Base-by-base conservation (phyloP, 2,329 filamentous ascomycete species). In the Albophoma yamanashiensis region DNA sequence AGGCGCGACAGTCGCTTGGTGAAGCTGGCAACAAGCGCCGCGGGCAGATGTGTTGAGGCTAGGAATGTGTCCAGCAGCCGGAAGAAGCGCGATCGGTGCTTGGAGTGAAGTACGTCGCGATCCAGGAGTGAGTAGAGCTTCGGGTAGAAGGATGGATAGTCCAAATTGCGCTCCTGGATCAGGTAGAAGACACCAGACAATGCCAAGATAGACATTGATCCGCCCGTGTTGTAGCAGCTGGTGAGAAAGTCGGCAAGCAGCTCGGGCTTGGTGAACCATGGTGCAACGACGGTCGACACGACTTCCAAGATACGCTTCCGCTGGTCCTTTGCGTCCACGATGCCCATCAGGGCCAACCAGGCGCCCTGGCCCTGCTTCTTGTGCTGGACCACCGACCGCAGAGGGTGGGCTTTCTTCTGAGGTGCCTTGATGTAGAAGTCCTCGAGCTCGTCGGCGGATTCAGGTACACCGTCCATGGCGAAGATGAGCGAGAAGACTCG, bases 101-200 rank as follows among this genome's bases (percentile, higher is more conserved):
- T 96, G 25, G 92, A 96, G 77, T 99, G 92, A 55, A 99, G 79
- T 11, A 97, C 83, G 56, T 91, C 85, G 43, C 87, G 82, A 74
- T 97, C 90, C 4, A 99, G 82, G 1, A 99, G 82, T 12, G 91
- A 95, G 77, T 99, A 99, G 2, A 99, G 85, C 73, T 97, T 97
- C 58, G 82, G 76, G 76, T 96, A 99, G 76, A 99, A 99, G 39
- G 87, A 88, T 1, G 92, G 92, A 72, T 99, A 99, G 75, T 99
- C 94, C 62, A 99, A 82, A 71, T 99, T 99, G 70, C 91, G 90
- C 71, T 94, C 86, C 64, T 90, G 87, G 67, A 99, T 97, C 58
- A 99, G 83, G 71, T 96, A 94, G 77, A 96, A 99, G 55, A 99
- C 87, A 58, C 94, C 94, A 0, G 91, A 95, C 1, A 99, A 80